Evolutionary conservation across 108 stramenopile genomes (phyloP), one percentile per base, ranked within the genome.

Genomic region (Nitzschia sp.): DNA sequence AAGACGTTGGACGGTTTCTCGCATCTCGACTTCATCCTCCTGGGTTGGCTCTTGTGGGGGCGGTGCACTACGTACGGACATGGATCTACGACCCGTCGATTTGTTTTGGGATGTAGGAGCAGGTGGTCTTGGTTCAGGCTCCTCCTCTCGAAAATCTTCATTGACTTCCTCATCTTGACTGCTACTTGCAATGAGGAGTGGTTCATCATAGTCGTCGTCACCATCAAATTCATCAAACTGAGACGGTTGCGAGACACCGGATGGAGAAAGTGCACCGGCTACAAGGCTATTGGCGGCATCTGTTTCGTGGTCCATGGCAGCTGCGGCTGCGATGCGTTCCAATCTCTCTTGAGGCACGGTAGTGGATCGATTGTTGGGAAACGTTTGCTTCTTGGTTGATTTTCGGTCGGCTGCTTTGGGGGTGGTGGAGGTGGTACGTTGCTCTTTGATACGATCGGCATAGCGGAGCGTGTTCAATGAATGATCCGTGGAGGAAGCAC

Each of bases 381-480:
- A 17, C 2, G 46, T 48, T 17, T 48, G 14, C 20, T 51, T 65
- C 25, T 20, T 17, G 12, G 19, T 19, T 46, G 14, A 20, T 3
- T 25, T 40, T 10, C 34, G 15, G 38, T 10, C 57, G 38, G 34
- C 57, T 10, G 26, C 34, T 12, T 41, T 24, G 11, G 41, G 37
- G 15, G 61, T n/a, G 22, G 20, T 20, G 11, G 61, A 22, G 17
- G 61, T 43, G 34, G 86, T 87, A 66, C 79, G 76, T 76, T 95
- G 87, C 68, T 97, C 94, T 77, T 97, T 97, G 68, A 97, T 93
- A 10, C 96, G 77, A 76, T 97, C 96, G 0, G 96, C 98, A 69
- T 97, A 98, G 10, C 99, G 84, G 43, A 99, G 75, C 10, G 99
- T 99, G 70, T 99, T 99, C 37, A 97, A 53, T 6, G 98, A 98